phyloP scores from a whole-genome alignment of 2,329 filamentous ascomycete genomes.

The Whalleya microplaca region DNA sequence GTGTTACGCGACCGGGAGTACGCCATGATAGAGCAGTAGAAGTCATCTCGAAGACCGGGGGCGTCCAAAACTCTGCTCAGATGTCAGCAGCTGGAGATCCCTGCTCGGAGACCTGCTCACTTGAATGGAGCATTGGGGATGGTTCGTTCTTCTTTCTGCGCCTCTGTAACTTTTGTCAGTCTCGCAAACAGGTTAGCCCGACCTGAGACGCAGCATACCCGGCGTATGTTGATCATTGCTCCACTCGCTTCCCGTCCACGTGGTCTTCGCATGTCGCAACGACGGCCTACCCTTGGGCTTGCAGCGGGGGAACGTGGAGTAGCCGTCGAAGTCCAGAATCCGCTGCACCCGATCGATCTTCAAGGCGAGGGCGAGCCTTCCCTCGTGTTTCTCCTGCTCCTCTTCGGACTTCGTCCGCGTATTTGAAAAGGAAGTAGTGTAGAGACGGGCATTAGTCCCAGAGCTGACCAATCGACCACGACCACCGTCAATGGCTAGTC shows the following conservation, averaged over 20 bases:
- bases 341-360: constrained; percentile 73
- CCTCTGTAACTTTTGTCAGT: constrained; percentile 21
- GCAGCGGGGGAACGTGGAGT: constrained; percentile 35
- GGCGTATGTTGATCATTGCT: constrained; percentile 30
- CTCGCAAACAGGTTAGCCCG: not conserved
- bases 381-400: constrained; percentile 70
- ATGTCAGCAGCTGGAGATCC: constrained; percentile 36
- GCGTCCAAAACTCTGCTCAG: constrained; percentile 78
- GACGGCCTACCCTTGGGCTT: constrained; percentile 31
- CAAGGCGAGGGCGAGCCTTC: constrained; percentile 77
- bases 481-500: constrained; percentile 62
- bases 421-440: constrained; percentile 54
- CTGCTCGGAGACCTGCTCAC: constrained; percentile 47
- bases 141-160: constrained; percentile 41
- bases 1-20: constrained; percentile 77
- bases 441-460: constrained; percentile 73
- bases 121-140: constrained; percentile 79
- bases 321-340: constrained; percentile 61
- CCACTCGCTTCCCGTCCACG: constrained; percentile 50
- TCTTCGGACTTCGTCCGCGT: constrained; percentile 53
- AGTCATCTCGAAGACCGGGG: constrained; percentile 87
- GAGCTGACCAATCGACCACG: constrained; percentile 67
- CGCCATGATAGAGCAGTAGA: constrained; percentile 89
- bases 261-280: constrained; percentile 38
- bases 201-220: constrained; percentile 17